phyloP scores from a whole-genome alignment of 1,139 yeast species.

The Yamadazyma atmosphaerica region DNA sequence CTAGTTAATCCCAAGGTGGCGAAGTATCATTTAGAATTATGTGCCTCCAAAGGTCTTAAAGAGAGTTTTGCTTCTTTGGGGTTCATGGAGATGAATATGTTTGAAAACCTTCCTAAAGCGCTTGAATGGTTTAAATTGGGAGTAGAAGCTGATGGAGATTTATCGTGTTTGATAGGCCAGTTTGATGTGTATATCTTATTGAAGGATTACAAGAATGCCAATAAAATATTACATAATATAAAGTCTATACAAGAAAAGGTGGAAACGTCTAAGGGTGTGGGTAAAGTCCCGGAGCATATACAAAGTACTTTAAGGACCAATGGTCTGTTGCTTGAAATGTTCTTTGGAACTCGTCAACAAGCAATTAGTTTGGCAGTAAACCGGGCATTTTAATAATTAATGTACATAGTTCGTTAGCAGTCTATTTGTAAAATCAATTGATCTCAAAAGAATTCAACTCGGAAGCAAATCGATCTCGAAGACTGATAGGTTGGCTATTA shows the following conservation, averaged over 20 bases:
- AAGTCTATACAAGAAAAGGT: constrained; percentile 24
- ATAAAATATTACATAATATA: constrained; percentile 26
- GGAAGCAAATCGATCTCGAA: constrained; percentile 34
- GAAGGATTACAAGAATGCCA: constrained; percentile 29
- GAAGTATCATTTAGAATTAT: constrained; percentile 68
- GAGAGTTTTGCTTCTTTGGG: constrained; percentile 81
- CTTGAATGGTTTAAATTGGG: constrained; percentile 87
- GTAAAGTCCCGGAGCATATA: constrained; percentile 24
- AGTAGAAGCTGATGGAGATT: constrained; percentile 55
- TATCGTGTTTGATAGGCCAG: constrained; percentile 70
- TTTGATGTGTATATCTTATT: constrained; percentile 55
- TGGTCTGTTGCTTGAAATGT: constrained; percentile 27
- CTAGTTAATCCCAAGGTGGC: constrained; percentile 57
- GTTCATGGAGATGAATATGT: constrained; percentile 70
- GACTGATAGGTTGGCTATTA: constrained; percentile 35
- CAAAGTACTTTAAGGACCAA: constrained; percentile 25
- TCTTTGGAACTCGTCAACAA: constrained; percentile 30
- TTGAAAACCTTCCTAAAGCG: constrained; percentile 54
- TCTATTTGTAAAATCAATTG: constrained; percentile 3
- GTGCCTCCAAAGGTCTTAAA: constrained; percentile 73
- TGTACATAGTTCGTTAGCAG: constrained; percentile 14
- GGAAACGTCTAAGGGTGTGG: constrained; percentile 15
- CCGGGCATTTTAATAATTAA: constrained; percentile 6
- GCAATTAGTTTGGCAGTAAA: constrained; percentile 17
- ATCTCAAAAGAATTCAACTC: constrained; percentile 13